Percentiles rank a stretch among this genome's conserved stretches.
These are phyloP conservation scores for Trypanosoma theileri DNA, from an alignment of 208 protist species.

Conservation along the genomic window DNA sequence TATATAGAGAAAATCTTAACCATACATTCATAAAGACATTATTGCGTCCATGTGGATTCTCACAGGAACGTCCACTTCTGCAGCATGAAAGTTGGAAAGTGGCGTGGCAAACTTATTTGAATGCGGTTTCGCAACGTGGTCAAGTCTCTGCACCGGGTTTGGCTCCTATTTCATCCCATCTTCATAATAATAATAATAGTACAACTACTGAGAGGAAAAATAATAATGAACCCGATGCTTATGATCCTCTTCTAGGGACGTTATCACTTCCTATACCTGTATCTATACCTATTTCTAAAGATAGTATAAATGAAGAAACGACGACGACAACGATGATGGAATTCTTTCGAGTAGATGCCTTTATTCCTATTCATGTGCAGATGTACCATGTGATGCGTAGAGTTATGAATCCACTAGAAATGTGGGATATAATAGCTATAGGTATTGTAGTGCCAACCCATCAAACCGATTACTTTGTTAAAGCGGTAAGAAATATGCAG, in stretches of 20 bases:
- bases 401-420: slow-evolving; percentile 22
- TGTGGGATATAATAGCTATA: slow-evolving; percentile 21
- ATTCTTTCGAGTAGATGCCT: slow-evolving; percentile 58
- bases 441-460: slow-evolving; percentile 43
- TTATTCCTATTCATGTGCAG: slow-evolving; percentile 48
- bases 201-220: neutral
- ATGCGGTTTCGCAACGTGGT: slow-evolving; percentile 9
- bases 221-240: neutral
- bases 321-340: slow-evolving; percentile 29
- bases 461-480: slow-evolving; percentile 31
- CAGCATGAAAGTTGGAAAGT: slow-evolving; percentile 37
- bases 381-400: slow-evolving; percentile 51
- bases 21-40: neutral
- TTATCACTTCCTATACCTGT: slow-evolving; percentile 7
- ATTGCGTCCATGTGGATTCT: slow-evolving; percentile 31
- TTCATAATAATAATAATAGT: neutral
- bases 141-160: slow-evolving; percentile 4
- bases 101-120: slow-evolving; percentile 24
- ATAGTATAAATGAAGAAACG: neutral
- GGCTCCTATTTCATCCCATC: neutral
- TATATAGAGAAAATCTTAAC: too few relatives aligned
- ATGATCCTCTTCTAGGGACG: slow-evolving; percentile 4
- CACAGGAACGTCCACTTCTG: slow-evolving; percentile 18
- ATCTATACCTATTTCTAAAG: neutral
- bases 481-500: neutral